phyloP scores from a whole-genome alignment of 73 alveolate species.

The Effrenium voratum region DNA sequence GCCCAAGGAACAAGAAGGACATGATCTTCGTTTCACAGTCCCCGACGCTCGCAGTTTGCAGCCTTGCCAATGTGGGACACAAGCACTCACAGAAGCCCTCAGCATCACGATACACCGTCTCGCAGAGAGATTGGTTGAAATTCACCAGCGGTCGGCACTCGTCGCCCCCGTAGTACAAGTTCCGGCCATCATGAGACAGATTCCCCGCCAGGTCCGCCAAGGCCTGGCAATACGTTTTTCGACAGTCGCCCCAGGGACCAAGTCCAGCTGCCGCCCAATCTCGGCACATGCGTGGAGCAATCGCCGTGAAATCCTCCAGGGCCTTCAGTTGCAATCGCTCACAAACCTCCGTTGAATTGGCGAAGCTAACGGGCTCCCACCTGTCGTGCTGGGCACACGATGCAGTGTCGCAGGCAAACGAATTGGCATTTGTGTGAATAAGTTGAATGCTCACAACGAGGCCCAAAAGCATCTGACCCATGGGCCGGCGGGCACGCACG shows the following conservation, averaged over 20 bases:
- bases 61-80: constrained; percentile 53
- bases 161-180: constrained; percentile 68
- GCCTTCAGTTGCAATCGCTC: constrained; percentile 35
- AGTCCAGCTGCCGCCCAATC: constrained; percentile 79
- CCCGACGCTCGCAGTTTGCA: constrained; percentile 61
- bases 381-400: constrained; percentile 25
- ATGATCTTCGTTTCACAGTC: constrained; percentile 65
- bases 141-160: constrained; percentile 86
- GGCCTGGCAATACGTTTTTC: constrained; percentile 22
- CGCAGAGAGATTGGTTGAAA: constrained; percentile 88
- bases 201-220: constrained; percentile 55
- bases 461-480: too few relatives aligned
- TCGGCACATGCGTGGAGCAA: constrained; percentile 46
- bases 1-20: constrained; percentile 62
- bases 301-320: neutral
- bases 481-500: too few relatives aligned
- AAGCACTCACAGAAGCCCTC: constrained; percentile 85
- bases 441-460: too few relatives aligned
- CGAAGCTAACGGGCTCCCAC: constrained; percentile 36
- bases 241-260: constrained; percentile 79
- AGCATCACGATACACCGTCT: constrained; percentile 66
- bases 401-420: constrained; percentile 47
- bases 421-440: too few relatives aligned
- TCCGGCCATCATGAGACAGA: constrained; percentile 56
- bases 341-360: constrained; percentile 65